Evolutionary conservation across 768 basidiomycete genomes (phyloP).

Genomic region (Coprinellus aureogranulatus): DNA sequence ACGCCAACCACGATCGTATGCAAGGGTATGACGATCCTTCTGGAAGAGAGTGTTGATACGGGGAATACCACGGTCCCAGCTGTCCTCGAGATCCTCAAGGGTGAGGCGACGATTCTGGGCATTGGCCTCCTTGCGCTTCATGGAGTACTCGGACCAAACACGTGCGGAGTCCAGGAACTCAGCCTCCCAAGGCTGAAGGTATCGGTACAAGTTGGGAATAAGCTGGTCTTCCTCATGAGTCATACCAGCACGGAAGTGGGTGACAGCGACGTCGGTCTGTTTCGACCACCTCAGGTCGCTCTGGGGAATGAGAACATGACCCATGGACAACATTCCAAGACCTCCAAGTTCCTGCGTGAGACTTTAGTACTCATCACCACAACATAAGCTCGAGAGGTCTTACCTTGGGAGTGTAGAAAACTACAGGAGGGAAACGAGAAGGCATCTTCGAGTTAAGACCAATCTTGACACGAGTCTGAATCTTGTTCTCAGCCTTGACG

Average conservation of each 20-base stretch:
- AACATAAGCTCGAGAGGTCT: slow-evolving; percentile 6
- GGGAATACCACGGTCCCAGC: slow-evolving; percentile 98
- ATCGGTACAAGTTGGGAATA: slow-evolving; percentile 96
- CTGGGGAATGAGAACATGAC: slow-evolving; percentile 97
- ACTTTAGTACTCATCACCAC: too few relatives aligned
- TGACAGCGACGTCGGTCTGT: slow-evolving; percentile 95
- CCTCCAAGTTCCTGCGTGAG: slow-evolving; percentile 80
- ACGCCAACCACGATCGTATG: slow-evolving; percentile 99
- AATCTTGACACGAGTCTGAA: slow-evolving; percentile 99
- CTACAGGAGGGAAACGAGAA: slow-evolving; percentile 94
- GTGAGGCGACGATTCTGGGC: slow-evolving; percentile 96
- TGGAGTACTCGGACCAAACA: slow-evolving; percentile 98
- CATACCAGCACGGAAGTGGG: slow-evolving; percentile 99
- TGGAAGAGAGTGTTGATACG: slow-evolving; percentile 99
- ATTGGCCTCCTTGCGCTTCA: slow-evolving; percentile 99
- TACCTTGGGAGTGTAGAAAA: slow-evolving; percentile 94
- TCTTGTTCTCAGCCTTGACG: slow-evolving; percentile 99
- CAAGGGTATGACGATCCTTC: slow-evolving; percentile 94
- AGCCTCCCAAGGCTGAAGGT: slow-evolving; percentile 95
- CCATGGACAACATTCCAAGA: slow-evolving; percentile 99
- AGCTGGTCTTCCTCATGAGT: slow-evolving; percentile 92
- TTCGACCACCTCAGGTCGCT: slow-evolving; percentile 97
- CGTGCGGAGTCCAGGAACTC: slow-evolving; percentile 98
- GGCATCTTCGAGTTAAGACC: slow-evolving; percentile 99
- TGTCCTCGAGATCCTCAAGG: slow-evolving; percentile 95